phyloP scores from a whole-genome alignment of 192 early-diverging fungal species.

The Kickxella alabastrina region DNA sequence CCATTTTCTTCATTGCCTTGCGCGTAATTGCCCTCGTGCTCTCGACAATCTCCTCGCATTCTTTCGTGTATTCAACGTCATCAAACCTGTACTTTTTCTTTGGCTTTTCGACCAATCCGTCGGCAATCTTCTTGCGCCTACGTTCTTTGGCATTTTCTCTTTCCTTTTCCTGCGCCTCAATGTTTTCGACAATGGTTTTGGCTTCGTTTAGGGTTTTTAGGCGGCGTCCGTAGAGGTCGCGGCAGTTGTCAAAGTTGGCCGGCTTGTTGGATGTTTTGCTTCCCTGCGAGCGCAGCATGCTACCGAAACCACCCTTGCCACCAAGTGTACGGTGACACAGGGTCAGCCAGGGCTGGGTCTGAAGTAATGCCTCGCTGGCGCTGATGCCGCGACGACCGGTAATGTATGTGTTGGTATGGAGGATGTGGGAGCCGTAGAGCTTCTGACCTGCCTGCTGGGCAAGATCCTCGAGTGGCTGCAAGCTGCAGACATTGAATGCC shows the following conservation, averaged over 20 bases:
- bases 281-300: constrained; percentile 88
- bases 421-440: background rate
- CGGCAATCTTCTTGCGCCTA: constrained; percentile 82
- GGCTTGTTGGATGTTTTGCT: constrained; percentile 86
- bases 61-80: constrained; percentile 69
- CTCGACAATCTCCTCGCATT: constrained; percentile 65
- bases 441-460: too few relatives aligned
- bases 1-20: constrained; percentile 19
- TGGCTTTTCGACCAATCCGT: constrained; percentile 61
- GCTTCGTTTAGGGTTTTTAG: constrained; percentile 88
- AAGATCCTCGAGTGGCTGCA: constrained; percentile 26
- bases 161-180: constrained; percentile 18
- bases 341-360: constrained; percentile 13
- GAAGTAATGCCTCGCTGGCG: constrained; percentile 11
- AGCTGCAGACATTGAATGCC: constrained; percentile 20
- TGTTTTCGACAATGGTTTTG: constrained; percentile 61
- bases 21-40: too few relatives aligned
- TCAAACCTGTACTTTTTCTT: constrained; percentile 78
- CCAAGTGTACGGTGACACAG: constrained; percentile 54
- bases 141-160: constrained; percentile 53
- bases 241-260: constrained; percentile 88
- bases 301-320: constrained; percentile 98
- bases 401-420: constrained; percentile 8
- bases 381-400: constrained; percentile 28
- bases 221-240: constrained; percentile 86